Evolutionary conservation across 2,329 filamentous ascomycete species (phyloP).

Genomic region (Volutella citrinella): DNA sequence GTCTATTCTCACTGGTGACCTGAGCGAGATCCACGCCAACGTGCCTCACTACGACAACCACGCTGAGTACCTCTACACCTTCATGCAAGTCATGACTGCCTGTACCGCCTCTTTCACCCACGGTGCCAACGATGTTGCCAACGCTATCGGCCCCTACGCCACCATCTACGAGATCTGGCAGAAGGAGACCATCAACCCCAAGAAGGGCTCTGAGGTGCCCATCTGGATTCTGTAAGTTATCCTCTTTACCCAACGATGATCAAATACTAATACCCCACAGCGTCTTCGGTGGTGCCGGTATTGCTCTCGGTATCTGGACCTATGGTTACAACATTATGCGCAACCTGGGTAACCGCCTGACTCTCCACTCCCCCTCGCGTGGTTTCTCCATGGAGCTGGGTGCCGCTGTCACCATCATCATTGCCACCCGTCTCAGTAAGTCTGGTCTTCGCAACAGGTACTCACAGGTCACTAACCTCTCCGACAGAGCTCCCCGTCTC

Average conservation of each 20-base stretch:
- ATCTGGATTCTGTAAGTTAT: constrained; percentile 52
- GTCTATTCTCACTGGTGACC: constrained; percentile 48
- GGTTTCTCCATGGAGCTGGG: constrained; percentile 61
- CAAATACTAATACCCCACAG: constrained; percentile 7
- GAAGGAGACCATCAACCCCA: constrained; percentile 39
- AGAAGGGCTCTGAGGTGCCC: constrained; percentile 49
- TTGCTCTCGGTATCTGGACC: constrained; percentile 59
- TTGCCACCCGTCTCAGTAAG: constrained; percentile 58
- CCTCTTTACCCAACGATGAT: neutral
- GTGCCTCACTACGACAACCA: constrained; percentile 59
- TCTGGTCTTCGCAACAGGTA: too few species aligned
- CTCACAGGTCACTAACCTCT: constrained; percentile 4
- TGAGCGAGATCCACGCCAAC: constrained; percentile 54
- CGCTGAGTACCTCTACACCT: constrained; percentile 57
- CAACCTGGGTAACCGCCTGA: constrained; percentile 60
- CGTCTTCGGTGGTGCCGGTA: constrained; percentile 48
- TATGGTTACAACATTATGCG: constrained; percentile 66
- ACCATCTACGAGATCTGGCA: constrained; percentile 61
- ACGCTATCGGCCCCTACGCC: constrained; percentile 60
- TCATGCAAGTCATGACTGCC: constrained; percentile 59
- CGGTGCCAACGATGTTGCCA: constrained; percentile 65
- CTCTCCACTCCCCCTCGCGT: constrained; percentile 57
- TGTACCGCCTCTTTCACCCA: constrained; percentile 63
- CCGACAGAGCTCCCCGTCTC: constrained; percentile 54
- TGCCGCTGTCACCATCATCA: constrained; percentile 57